Evolutionary conservation across 2,329 filamentous ascomycete genomes (phyloP).

Genomic region (Xylariaceae sp.): DNA sequence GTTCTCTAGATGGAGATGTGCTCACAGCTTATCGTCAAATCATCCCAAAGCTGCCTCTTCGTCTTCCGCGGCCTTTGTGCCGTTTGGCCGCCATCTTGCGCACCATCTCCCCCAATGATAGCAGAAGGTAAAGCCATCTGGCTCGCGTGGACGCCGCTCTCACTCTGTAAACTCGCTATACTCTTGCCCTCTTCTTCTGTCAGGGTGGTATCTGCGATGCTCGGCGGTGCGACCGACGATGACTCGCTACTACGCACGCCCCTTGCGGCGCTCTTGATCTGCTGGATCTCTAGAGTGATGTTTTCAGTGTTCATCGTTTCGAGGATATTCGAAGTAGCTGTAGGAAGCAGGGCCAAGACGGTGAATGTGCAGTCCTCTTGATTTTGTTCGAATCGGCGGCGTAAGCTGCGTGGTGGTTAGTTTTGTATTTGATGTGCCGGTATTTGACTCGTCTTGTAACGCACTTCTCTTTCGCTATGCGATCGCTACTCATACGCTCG

Average conservation of each 20-base stretch:
- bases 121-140: constrained; percentile 68
- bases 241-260: constrained; percentile 63
- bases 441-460: constrained; percentile 35
- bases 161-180: constrained; percentile 76
- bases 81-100: constrained; percentile 50
- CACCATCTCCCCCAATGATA: constrained; percentile 50
- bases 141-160: constrained; percentile 83
- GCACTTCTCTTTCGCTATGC: constrained; percentile 96
- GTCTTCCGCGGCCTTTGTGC: constrained; percentile 69
- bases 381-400: constrained; percentile 96
- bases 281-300: constrained; percentile 91
- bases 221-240: constrained; percentile 56
- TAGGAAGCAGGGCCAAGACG: constrained; percentile 92
- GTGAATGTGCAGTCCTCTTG: constrained; percentile 99
- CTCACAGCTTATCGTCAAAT: constrained; percentile 93
- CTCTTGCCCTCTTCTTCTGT: constrained; percentile 86
- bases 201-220: constrained; percentile 72
- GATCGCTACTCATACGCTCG: constrained; percentile 95
- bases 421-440: too few species aligned
- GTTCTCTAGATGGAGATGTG: constrained; percentile 27
- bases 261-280: constrained; percentile 80
- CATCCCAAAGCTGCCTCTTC: constrained; percentile 95
- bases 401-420: constrained; percentile 66
- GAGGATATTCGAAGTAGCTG: constrained; percentile 87
- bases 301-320: constrained; percentile 89